These are phyloP conservation scores for Amanita muscaria DNA, from an alignment of 768 basidiomycete species.

Conservation along the genomic window DNA sequence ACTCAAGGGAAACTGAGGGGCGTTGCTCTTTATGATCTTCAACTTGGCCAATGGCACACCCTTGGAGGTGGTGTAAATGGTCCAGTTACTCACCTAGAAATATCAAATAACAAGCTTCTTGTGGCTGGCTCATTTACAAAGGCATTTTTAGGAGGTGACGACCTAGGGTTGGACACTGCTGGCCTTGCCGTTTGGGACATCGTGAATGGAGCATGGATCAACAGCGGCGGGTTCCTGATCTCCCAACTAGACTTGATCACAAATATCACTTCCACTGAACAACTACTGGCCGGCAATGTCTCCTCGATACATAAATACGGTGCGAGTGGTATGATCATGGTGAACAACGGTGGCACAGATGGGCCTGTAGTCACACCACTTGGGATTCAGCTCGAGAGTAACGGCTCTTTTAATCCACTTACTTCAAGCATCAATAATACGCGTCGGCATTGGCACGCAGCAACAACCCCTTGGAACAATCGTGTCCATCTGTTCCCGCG, in stretches of 20 bases:
- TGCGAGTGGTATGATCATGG: slow-evolving; percentile 70
- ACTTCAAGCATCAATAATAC: slow-evolving; percentile 20
- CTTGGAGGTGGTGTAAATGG: slow-evolving; percentile 75
- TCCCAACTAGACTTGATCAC: slow-evolving; percentile 64
- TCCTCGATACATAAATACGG: slow-evolving; percentile 50
- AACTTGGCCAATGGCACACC: slow-evolving; percentile 54
- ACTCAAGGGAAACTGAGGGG: slow-evolving; percentile 44
- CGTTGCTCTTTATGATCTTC: slow-evolving; percentile 66
- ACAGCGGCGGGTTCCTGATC: slow-evolving; percentile 62
- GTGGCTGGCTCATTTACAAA: slow-evolving; percentile 72
- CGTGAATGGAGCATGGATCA: slow-evolving; percentile 52
- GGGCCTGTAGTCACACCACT: slow-evolving; percentile 58
- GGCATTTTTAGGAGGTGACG: slow-evolving; percentile 21
- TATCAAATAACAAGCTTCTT: slow-evolving; percentile 43
- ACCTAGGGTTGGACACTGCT: slow-evolving; percentile 28
- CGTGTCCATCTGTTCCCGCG: slow-evolving; percentile 32
- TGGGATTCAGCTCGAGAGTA: slow-evolving; percentile 38
- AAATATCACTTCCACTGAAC: slow-evolving; percentile 51
- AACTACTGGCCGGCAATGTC: slow-evolving; percentile 67
- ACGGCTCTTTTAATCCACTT: slow-evolving; percentile 24
- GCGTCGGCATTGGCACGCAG: slow-evolving; percentile 32
- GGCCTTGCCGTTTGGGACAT: slow-evolving; percentile 79
- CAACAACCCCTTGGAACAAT: slow-evolving; percentile 36
- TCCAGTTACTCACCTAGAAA: slow-evolving; percentile 49
- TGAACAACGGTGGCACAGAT: slow-evolving; percentile 50